Base-by-base conservation (phyloP, 75 land plant genomes). In the Gnetum montanum region DNA sequence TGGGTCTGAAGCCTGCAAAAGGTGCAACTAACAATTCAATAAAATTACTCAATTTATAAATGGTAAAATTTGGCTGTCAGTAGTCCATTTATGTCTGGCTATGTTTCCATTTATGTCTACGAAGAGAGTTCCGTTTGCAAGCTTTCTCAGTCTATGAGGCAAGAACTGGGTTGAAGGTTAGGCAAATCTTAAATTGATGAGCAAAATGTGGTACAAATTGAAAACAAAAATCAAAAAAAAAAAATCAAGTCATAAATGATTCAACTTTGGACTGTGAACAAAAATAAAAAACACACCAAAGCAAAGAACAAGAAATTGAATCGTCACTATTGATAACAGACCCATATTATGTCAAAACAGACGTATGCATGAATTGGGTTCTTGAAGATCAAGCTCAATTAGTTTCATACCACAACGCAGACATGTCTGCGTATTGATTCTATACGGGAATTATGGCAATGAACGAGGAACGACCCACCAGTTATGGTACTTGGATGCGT, bases 401-500 rank as follows among this genome's bases (percentile, higher is more conserved):
- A 10, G 15, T 10, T 40, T 40, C 41, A 40, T 10, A 40, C 10
- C 41, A 40, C 10, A 15, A 10, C 15, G 41, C 41, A 40, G 41
- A 15, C 41, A 40, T 40, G 15, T 40, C 41, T 40, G 15, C 41
- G 10, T 40, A 10, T 40, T 40, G 41, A n/a, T n/a, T n/a, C n/a
- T n/a, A n/a, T n/a, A n/a, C n/a, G n/a, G n/a, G n/a, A n/a, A n/a
- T n/a, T n/a, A n/a, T n/a, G n/a, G n/a, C n/a, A n/a, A n/a, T n/a
- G n/a, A n/a, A n/a, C n/a, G n/a, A n/a, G n/a, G n/a, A n/a, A n/a
- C n/a, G 29, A 24, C 44, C 59, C 11, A 82, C 90, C 88, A 8
- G 83, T 43, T 11, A 81, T 46, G 30, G 77, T 26, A 19, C 71
- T 67, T 26, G 86, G 83, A 24, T 82, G 83, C 24, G 75, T 67